These are phyloP conservation scores for Pezicula carpinea DNA, from an alignment of 2,329 filamentous ascomycete genomes.

Conservation along the genomic window DNA sequence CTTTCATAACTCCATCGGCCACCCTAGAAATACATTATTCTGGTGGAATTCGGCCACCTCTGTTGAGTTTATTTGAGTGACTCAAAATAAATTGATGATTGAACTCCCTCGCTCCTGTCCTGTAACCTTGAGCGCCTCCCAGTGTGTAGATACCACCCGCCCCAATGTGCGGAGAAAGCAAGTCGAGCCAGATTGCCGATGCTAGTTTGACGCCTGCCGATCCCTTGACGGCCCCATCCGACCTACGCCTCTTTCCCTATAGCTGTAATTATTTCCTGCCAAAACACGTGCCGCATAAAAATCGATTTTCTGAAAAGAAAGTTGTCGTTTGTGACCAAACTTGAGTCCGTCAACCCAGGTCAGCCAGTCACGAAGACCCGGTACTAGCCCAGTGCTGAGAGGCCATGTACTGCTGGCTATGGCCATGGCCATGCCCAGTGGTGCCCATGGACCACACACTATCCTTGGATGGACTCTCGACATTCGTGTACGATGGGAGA, in stretches of 20 bases:
- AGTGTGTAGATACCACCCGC: background rate
- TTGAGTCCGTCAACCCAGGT: too few relatives aligned
- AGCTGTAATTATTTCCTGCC: background rate
- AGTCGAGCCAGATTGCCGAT: background rate
- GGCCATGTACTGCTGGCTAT: slow-evolving; percentile 14
- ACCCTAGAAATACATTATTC: too few relatives aligned
- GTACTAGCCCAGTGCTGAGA: slow-evolving; percentile 25
- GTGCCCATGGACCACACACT: slow-evolving; percentile 24
- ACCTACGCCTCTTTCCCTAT: background rate
- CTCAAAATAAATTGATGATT: too few relatives aligned
- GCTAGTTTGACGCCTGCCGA: background rate
- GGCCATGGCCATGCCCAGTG: slow-evolving; percentile 23
- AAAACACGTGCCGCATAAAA: background rate
- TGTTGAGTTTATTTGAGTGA: too few relatives aligned
- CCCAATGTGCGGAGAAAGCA: background rate
- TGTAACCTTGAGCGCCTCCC: too few relatives aligned
- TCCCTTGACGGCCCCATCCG: background rate
- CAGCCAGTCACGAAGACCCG: slow-evolving; percentile 13
- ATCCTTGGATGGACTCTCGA: slow-evolving; percentile 16
- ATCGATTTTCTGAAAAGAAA: slow-evolving; percentile 2
- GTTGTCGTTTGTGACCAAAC: background rate
- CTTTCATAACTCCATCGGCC: too few relatives aligned
- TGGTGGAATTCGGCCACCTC: too few relatives aligned
- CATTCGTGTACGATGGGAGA: slow-evolving; percentile 8
- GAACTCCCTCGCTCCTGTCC: too few relatives aligned